Evolutionary conservation across 768 basidiomycete genomes (phyloP), one percentile per base, ranked within the genome.

Genomic region (Symmetrospora coprosmae): DNA sequence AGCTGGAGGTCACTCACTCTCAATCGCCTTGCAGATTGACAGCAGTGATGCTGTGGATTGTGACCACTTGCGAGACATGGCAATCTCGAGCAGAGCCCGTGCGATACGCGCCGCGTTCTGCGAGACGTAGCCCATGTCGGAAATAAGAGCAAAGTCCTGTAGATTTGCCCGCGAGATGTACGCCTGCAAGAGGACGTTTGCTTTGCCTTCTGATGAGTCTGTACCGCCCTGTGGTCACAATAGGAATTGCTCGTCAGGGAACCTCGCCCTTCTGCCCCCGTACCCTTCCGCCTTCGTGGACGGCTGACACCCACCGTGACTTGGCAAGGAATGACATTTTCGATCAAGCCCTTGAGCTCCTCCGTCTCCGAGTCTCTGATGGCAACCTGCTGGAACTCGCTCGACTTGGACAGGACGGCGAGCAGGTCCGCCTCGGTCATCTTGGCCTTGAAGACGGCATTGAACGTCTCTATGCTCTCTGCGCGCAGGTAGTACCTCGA

Each of bases 321-420:
- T 53, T 82, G 81, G 71, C 91, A 91, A 0, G 88, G 90, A 60
- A 82, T 75, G 27, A 74, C 74, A 45, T 75, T 72, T 55, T 80
- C 78, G 75, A 81, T 77, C 53, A 97, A 72, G 45, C 74, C 72
- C 65, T 85, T 80, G 4, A 99, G 76, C 70, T 99, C 94, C 56
- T 83, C 78, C 30, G 82, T 73, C 71, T 99, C 94, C 27, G 83
- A 82, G 69, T 96, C 92, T 48, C 94, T 81, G 1, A 92, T 75
- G 76, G 92, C 88, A 49, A 99, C 82, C 75, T 99, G 94, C 62
- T 89, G 81, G 67, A 97, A 97, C 87, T 99, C 94, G 14, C 87
- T 90, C 62, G 88, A 91, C 77, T 78, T 80, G 66, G 87, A 82
- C 33, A 97, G 78, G 81, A 96, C 82, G 1, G 73, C 78, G 60